Evolutionary conservation across 371 early-diverging fungal genomes (phyloP).

Genomic region (Apophysomyces variabilis): DNA sequence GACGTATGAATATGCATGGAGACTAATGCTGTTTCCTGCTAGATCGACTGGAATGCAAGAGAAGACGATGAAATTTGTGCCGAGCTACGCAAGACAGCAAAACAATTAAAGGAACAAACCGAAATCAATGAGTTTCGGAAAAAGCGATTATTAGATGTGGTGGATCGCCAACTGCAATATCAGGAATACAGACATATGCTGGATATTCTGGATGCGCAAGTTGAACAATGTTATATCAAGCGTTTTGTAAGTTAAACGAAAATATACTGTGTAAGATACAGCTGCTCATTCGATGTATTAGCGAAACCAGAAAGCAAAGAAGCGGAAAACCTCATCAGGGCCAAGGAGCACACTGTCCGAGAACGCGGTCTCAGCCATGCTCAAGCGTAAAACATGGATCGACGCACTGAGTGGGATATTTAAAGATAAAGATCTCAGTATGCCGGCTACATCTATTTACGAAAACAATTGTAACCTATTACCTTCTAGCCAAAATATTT

Average conservation of each 20-base stretch:
- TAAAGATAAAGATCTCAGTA: slow-evolving; percentile 39
- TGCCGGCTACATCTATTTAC: slow-evolving; percentile 46
- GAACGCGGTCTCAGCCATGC: slow-evolving; percentile 57
- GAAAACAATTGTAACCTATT: neutral
- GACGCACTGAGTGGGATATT: slow-evolving; percentile 46
- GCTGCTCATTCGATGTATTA: slow-evolving; percentile 12
- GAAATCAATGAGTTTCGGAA: slow-evolving; percentile 71
- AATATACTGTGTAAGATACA: no score
- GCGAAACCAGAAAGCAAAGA: slow-evolving; percentile 76
- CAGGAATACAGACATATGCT: slow-evolving; percentile 88
- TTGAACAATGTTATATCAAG: slow-evolving; percentile 84
- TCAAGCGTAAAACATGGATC: slow-evolving; percentile 57
- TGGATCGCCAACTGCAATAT: slow-evolving; percentile 79
- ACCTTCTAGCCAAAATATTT: neutral
- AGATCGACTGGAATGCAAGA: slow-evolving; percentile 73
- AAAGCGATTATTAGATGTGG: slow-evolving; percentile 67
- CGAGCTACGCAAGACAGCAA: slow-evolving; percentile 69
- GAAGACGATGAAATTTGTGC: slow-evolving; percentile 88
- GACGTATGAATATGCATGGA: neutral
- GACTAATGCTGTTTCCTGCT: neutral
- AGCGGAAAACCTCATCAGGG: slow-evolving; percentile 65
- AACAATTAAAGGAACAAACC: slow-evolving; percentile 75
- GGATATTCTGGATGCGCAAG: slow-evolving; percentile 86
- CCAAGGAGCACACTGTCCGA: slow-evolving; percentile 58
- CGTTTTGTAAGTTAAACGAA: slow-evolving; percentile 68